Evolutionary conservation across 2,329 filamentous ascomycete species (phyloP).

Genomic region (Aspergillus tanneri): DNA sequence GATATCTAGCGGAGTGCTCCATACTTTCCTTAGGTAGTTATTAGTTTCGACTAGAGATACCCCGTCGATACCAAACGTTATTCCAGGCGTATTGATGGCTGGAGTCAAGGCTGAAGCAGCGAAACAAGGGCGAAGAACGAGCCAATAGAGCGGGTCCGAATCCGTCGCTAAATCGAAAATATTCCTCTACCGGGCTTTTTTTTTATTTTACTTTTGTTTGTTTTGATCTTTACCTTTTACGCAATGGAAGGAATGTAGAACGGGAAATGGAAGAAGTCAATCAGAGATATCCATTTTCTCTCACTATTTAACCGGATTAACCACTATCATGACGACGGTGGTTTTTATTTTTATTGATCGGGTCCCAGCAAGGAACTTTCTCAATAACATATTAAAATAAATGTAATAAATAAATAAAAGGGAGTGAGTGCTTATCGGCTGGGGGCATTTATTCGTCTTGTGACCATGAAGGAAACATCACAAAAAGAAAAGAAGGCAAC

Average conservation of each 20-base stretch:
- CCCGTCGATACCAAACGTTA: no score
- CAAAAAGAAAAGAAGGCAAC: background rate
- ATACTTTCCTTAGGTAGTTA: background rate
- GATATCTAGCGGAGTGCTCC: no score
- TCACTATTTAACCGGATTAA: background rate
- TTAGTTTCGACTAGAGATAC: no score
- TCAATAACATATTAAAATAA: background rate
- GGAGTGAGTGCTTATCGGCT: background rate
- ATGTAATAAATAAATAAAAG: background rate
- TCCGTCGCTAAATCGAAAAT: background rate
- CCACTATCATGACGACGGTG: background rate
- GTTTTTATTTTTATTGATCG: background rate
- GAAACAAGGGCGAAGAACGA: background rate
- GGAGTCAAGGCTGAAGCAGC: background rate
- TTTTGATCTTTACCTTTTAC: constrained; percentile 13
- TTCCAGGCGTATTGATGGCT: background rate
- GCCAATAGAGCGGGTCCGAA: constrained; percentile 18
- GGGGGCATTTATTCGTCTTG: background rate
- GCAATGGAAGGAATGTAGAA: constrained; percentile 27
- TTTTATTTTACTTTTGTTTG: constrained; percentile 6
- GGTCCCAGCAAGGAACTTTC: background rate
- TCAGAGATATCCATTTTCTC: constrained; percentile 11
- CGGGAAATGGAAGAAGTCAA: constrained; percentile 28
- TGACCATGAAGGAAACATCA: background rate
- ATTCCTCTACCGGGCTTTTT: background rate